Evolutionary conservation across 179 eudicot species (phyloP).

Genomic region (Camellia oleifera): DNA sequence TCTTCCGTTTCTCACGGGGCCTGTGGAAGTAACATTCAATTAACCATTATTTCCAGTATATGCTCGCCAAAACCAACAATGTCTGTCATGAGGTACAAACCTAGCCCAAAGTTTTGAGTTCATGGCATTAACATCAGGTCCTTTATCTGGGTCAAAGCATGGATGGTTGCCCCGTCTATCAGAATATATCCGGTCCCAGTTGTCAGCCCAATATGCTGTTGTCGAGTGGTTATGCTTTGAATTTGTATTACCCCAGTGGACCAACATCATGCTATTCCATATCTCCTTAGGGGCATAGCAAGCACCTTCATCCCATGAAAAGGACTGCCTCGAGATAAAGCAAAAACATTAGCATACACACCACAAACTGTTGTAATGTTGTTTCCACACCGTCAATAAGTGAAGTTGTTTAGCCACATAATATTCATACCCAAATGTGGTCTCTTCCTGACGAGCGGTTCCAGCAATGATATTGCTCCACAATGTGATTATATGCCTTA

Average conservation of each 20-base stretch:
- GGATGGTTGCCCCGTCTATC: conserved; percentile 83
- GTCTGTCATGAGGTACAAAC: conserved; percentile 20
- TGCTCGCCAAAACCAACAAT: not conserved
- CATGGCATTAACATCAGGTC: conserved; percentile 62
- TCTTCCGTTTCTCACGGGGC: conserved; percentile 72
- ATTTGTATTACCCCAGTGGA: conserved; percentile 98
- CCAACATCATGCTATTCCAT: conserved; percentile 99
- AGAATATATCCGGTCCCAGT: conserved; percentile 73
- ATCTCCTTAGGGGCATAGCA: conserved; percentile 99
- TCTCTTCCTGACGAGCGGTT: conserved; percentile 86
- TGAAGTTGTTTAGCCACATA: conserved; percentile 6
- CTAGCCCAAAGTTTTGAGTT: conserved; percentile 71
- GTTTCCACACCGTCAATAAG: not conserved
- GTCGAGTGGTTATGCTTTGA: conserved; percentile 84
- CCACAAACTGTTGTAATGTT: not conserved
- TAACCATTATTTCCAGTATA: not conserved
- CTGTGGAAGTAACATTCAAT: conserved; percentile 31
- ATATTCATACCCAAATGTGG: conserved; percentile 85
- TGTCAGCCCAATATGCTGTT: conserved; percentile 88
- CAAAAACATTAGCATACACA: conserved; percentile 22
- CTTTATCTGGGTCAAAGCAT: conserved; percentile 90
- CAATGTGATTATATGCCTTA: conserved; percentile 78
- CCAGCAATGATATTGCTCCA: conserved; percentile 79
- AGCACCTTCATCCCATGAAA: conserved; percentile 99
- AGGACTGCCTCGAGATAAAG: conserved; percentile 64